Evolutionary conservation across 495 filamentous ascomycete genomes (phyloP).

Genomic region (Hypoxylon cercidicola): DNA sequence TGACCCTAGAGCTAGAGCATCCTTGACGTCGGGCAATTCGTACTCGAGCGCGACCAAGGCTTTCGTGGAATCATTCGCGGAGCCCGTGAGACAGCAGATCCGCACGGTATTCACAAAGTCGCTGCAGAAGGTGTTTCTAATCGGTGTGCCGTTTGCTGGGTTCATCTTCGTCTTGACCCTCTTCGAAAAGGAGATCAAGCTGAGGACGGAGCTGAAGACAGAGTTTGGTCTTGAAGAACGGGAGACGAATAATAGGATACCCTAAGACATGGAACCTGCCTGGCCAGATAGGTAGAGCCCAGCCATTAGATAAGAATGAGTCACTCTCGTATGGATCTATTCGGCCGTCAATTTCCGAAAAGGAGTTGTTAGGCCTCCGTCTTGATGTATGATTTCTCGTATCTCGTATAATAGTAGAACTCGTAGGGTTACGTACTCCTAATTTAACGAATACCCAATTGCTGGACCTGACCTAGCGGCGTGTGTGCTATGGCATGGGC

Average conservation of each 20-base stretch:
- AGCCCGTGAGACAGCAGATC: conserved; percentile 37
- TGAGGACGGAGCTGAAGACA: conserved; percentile 44
- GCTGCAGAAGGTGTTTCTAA: conserved; percentile 43
- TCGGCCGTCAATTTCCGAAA: too few species aligned
- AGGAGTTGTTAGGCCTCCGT: too few species aligned
- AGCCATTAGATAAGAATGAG: not conserved
- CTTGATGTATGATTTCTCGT: too few species aligned
- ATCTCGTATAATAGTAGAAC: too few species aligned
- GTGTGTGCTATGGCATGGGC: not conserved
- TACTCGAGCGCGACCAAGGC: conserved; percentile 45
- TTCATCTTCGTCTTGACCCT: conserved; percentile 42
- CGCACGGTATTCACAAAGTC: conserved; percentile 37
- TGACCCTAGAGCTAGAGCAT: conserved; percentile 33
- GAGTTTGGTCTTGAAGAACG: conserved; percentile 46
- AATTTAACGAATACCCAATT: not conserved
- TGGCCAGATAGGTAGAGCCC: not conserved
- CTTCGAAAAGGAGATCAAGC: conserved; percentile 41
- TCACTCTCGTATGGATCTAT: not conserved
- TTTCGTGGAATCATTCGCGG: conserved; percentile 40
- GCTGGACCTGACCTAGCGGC: not conserved
- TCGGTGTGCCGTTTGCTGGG: conserved; percentile 44
- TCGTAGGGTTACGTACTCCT: too few species aligned
- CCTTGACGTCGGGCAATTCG: conserved; percentile 37
- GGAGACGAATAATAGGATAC: conserved; percentile 8
- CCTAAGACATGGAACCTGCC: not conserved